These are phyloP conservation scores for Diaporthe longicolla DNA, from an alignment of 2,329 filamentous ascomycete species.

Conservation along the genomic window DNA sequence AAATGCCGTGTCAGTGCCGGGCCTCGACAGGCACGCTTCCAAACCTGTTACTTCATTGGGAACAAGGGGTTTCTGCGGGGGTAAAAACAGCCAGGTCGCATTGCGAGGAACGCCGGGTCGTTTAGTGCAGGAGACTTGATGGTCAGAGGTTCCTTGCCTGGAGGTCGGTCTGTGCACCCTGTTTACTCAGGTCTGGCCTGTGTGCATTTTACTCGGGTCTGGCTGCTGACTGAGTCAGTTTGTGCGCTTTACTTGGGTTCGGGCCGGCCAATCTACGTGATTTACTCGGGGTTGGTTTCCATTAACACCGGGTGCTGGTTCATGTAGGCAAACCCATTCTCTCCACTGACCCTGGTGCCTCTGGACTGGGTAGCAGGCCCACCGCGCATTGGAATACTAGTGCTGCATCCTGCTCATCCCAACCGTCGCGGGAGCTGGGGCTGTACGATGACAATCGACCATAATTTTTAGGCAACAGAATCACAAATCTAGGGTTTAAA, in stretches of 20 bases:
- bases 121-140: neutral
- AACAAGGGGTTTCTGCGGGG: neutral
- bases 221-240: neutral
- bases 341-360: neutral
- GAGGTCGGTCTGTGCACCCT: neutral
- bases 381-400: neutral
- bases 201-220: neutral
- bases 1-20: neutral
- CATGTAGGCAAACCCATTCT: neutral
- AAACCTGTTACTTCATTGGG: neutral
- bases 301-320: neutral
- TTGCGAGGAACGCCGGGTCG: neutral
- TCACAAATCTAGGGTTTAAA: constrained; percentile 6
- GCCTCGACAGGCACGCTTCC: neutral
- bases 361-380: neutral
- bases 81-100: neutral
- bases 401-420: neutral
- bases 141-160: neutral
- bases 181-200: neutral
- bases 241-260: neutral
- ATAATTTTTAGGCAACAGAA: neutral
- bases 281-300: neutral
- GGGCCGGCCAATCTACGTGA: neutral
- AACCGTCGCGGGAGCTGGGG: neutral
- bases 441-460: neutral